Evolutionary conservation across 805 yeast species (phyloP).

Genomic region (Grigorovia humatica): DNA sequence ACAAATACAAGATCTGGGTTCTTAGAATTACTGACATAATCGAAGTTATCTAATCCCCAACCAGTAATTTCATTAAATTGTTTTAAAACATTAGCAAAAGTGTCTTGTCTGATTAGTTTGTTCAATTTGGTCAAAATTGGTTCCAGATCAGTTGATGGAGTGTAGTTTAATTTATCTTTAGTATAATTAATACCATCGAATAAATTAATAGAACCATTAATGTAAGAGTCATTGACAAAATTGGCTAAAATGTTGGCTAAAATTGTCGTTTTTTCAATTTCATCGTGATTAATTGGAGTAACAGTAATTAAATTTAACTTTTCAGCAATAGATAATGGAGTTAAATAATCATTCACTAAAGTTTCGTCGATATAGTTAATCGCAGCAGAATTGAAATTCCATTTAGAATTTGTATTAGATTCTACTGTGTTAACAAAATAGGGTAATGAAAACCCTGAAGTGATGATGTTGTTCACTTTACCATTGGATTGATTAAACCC

Average conservation of each 20-base stretch:
- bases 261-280: constrained; percentile 57
- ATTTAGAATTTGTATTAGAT: constrained; percentile 36
- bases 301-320: constrained; percentile 56
- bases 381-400: constrained; percentile 67
- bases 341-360: constrained; percentile 53
- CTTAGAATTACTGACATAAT: constrained; percentile 51
- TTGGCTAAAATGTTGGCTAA: constrained; percentile 55
- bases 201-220: constrained; percentile 49
- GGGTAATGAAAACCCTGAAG: constrained; percentile 58
- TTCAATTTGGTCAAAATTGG: constrained; percentile 6
- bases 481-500: constrained; percentile 40
- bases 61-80: constrained; percentile 21
- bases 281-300: constrained; percentile 51
- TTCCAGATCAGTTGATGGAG: constrained; percentile 3
- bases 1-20: constrained; percentile 67
- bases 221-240: constrained; percentile 9
- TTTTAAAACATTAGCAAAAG: constrained; percentile 20
- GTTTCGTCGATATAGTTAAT: constrained; percentile 55
- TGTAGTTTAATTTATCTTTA: constrained; percentile 9
- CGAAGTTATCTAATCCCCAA: constrained; percentile 20
- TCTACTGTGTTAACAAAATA: constrained; percentile 55
- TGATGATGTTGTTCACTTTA: constrained; percentile 33
- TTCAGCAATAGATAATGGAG: constrained; percentile 53
- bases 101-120: constrained; percentile 8
- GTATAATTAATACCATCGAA: constrained; percentile 63